A percentile compares a stretch with the other conserved stretches of the same genome.
phyloP scores from a whole-genome alignment of 495 filamentous ascomycete genomes.

The Polyplosphaeria fusca region DNA sequence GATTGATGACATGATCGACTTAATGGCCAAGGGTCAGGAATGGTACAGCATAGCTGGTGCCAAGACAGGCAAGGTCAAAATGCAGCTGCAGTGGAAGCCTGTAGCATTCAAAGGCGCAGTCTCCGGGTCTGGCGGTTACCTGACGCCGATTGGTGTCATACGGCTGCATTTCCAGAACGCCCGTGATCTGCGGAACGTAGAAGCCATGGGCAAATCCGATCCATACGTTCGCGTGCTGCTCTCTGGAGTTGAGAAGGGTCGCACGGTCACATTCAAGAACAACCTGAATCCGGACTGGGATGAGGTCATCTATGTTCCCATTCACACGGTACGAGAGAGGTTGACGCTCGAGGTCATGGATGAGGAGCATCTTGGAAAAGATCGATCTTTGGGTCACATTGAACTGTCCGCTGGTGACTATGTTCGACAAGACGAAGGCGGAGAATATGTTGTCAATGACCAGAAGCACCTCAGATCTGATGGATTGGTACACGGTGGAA shows the following conservation, averaged over 20 bases:
- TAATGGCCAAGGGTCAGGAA: slow-evolving; percentile 88
- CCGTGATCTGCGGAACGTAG: slow-evolving; percentile 79
- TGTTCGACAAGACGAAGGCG: slow-evolving; percentile 69
- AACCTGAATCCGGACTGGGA: slow-evolving; percentile 96
- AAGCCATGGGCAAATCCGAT: slow-evolving; percentile 95
- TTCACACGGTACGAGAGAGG: slow-evolving; percentile 82
- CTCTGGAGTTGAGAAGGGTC: slow-evolving; percentile 81
- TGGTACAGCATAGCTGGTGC: slow-evolving; percentile 88
- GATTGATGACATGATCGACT: slow-evolving; percentile 84
- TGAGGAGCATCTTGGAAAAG: slow-evolving; percentile 80
- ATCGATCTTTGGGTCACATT: slow-evolving; percentile 75
- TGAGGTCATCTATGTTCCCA: slow-evolving; percentile 89
- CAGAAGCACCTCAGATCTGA: slow-evolving; percentile 60
- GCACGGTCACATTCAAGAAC: slow-evolving; percentile 93
- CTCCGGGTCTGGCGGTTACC: slow-evolving; percentile 79
- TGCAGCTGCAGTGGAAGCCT: slow-evolving; percentile 91
- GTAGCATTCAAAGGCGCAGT: slow-evolving; percentile 73
- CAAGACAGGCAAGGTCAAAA: slow-evolving; percentile 80
- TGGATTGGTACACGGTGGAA: slow-evolving; percentile 62
- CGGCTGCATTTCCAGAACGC: slow-evolving; percentile 87
- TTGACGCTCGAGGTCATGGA: slow-evolving; percentile 94
- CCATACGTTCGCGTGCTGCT: slow-evolving; percentile 86
- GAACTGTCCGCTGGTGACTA: slow-evolving; percentile 78
- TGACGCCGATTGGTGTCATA: slow-evolving; percentile 91
- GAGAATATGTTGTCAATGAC: slow-evolving; percentile 78